Percentiles rank a stretch among this genome's conserved stretches.
Conservation (phyloP, 441 rosid species). For the Biscutella laevigata region DNA sequence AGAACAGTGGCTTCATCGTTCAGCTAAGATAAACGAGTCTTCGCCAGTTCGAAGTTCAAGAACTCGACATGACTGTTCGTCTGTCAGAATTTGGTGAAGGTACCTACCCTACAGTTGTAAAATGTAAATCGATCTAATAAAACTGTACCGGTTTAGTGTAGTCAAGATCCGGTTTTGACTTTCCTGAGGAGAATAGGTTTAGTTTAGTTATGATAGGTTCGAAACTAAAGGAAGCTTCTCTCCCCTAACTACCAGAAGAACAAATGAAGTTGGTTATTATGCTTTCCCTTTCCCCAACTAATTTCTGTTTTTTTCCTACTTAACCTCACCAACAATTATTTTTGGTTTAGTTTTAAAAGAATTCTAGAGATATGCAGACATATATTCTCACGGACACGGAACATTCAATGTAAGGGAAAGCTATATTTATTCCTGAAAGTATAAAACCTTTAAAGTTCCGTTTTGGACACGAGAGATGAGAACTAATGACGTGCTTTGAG, state of each 20-base stretch:
- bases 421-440: constrained; percentile 17
- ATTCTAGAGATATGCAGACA: background rate
- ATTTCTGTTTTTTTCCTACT: constrained; percentile 18
- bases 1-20: background rate
- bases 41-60: background rate
- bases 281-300: constrained; percentile 20
- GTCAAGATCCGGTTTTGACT: constrained; percentile 6
- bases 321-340: constrained; percentile 21
- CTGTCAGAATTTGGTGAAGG: background rate
- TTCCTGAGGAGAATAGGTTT: background rate
- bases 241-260: constrained; percentile 26
- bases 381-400: constrained; percentile 1
- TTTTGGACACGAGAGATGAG: constrained; percentile 15
- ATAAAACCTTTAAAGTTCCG: constrained; percentile 20
- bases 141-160: constrained; percentile 1
- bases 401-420: constrained; percentile 1
- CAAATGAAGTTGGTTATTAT: constrained; percentile 19
- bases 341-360: background rate
- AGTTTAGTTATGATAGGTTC: constrained; percentile 22
- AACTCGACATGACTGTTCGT: background rate
- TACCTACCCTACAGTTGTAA: background rate
- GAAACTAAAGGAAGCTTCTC: constrained; percentile 21
- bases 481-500: constrained; percentile 13
- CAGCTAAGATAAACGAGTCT: background rate
- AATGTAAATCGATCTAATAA: background rate